These are phyloP conservation scores for Polyplosphaeria fusca DNA, from an alignment of 495 filamentous ascomycete genomes.

Conservation along the genomic window DNA sequence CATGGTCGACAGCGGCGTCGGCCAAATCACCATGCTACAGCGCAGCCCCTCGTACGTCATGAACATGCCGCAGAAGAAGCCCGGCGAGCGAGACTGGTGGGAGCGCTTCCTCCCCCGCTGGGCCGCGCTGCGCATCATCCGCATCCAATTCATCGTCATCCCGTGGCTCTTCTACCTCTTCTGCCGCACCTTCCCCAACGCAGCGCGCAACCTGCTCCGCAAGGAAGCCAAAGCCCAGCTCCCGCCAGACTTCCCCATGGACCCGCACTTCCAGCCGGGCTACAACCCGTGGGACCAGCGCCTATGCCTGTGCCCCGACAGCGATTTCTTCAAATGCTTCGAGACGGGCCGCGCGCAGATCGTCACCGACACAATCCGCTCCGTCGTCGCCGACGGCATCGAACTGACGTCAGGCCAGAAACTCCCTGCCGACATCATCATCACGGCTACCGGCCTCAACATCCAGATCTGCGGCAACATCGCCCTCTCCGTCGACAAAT, in stretches of 20 bases:
- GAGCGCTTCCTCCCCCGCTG: slow-evolving; percentile 45
- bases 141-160: slow-evolving; percentile 48
- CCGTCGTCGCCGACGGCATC: slow-evolving; percentile 59
- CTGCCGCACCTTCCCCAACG: slow-evolving; percentile 55
- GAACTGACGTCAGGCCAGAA: slow-evolving; percentile 52
- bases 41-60: slow-evolving; percentile 31
- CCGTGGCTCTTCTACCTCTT: slow-evolving; percentile 52
- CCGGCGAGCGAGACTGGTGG: slow-evolving; percentile 45
- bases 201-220: slow-evolving; percentile 49
- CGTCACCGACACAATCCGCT: slow-evolving; percentile 66
- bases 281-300: slow-evolving; percentile 77
- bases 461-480: slow-evolving; percentile 54
- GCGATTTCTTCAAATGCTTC: slow-evolving; percentile 67
- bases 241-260: slow-evolving; percentile 52
- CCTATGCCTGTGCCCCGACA: slow-evolving; percentile 66
- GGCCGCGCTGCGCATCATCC: slow-evolving; percentile 42
- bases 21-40: slow-evolving; percentile 36
- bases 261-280: slow-evolving; percentile 67
- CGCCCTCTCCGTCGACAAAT: slow-evolving; percentile 53
- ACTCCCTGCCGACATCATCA: slow-evolving; percentile 66
- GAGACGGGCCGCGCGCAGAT: slow-evolving; percentile 56
- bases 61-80: slow-evolving; percentile 21
- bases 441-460: slow-evolving; percentile 71
- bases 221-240: slow-evolving; percentile 48
- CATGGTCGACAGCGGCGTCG: slow-evolving; percentile 25